Conservation (phyloP, 176 grass and related monocot genomes). For the Phoenix roebelenii region DNA sequence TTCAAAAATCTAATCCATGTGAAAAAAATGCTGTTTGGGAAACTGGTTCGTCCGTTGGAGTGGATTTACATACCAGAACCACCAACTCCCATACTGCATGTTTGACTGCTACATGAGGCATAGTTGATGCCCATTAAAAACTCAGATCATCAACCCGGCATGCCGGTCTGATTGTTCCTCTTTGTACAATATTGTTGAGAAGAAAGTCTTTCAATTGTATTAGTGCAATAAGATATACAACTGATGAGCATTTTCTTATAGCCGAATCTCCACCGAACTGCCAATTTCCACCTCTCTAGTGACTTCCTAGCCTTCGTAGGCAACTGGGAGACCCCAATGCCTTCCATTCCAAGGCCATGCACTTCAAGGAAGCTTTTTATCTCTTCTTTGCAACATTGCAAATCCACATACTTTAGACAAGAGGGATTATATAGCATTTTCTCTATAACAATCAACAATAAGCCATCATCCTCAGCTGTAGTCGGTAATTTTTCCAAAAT, state of each 20-base stretch:
- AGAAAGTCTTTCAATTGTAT: slow-evolving; percentile 6
- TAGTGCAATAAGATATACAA: slow-evolving; percentile 51
- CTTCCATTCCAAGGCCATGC: slow-evolving; percentile 33
- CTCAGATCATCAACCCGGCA: no score
- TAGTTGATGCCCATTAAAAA: no score
- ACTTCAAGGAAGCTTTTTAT: slow-evolving; percentile 34
- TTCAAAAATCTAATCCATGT: no score
- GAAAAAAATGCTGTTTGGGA: no score
- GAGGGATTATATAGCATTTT: slow-evolving; percentile 29
- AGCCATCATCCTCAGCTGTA: slow-evolving; percentile 41
- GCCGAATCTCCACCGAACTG: slow-evolving; percentile 59
- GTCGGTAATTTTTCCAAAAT: slow-evolving; percentile 42
- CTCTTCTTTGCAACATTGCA: slow-evolving; percentile 22
- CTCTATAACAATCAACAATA: slow-evolving; percentile 29
- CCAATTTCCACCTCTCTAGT: slow-evolving; percentile 78
- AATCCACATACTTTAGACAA: slow-evolving; percentile 21
- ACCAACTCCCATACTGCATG: no score
- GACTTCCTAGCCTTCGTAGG: slow-evolving; percentile 27
- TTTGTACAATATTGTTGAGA: no score
- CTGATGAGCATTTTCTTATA: slow-evolving; percentile 57
- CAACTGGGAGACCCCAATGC: slow-evolving; percentile 18
- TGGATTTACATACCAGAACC: no score
- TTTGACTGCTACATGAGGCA: no score
- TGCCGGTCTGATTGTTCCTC: no score
- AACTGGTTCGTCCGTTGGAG: no score